phyloP scores from a whole-genome alignment of 2,329 filamentous ascomycete genomes.

The Exophiala alcalophila region DNA sequence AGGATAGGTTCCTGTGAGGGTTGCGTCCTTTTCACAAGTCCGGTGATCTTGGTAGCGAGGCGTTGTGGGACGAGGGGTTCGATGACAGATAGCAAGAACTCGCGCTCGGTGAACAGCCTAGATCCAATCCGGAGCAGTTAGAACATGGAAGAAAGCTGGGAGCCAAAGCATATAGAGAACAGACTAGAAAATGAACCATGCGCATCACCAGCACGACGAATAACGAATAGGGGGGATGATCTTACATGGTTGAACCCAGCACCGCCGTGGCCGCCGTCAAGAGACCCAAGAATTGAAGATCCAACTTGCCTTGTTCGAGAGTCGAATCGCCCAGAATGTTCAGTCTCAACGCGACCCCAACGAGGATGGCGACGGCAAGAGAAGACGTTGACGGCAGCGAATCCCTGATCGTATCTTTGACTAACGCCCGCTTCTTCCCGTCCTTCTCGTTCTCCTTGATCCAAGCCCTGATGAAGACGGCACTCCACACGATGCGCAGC shows the following conservation, averaged over 20 bases:
- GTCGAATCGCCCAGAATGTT: background rate
- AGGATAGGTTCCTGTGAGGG: background rate
- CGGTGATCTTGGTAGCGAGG: constrained; percentile 24
- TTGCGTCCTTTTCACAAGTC: constrained; percentile 2
- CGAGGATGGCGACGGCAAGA: constrained; percentile 6
- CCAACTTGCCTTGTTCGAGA: background rate
- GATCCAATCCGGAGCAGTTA: background rate
- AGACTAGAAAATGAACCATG: background rate
- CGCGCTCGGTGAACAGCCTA: constrained; percentile 23
- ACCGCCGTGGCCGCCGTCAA: constrained; percentile 10
- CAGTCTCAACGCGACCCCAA: constrained; percentile 9
- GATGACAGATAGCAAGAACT: constrained; percentile 23
- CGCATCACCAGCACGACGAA: constrained; percentile 1
- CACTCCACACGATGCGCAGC: constrained; percentile 79
- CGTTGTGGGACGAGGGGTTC: constrained; percentile 24
- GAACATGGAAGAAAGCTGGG: background rate
- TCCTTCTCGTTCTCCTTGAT: constrained; percentile 2
- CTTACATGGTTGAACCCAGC: constrained; percentile 25
- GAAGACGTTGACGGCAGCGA: constrained; percentile 5
- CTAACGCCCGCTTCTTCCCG: background rate
- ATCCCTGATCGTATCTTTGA: background rate
- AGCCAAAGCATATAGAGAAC: no score
- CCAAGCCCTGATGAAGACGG: constrained; percentile 60
- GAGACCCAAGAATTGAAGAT: constrained; percentile 8
- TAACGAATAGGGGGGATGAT: constrained; percentile 1